A percentile compares a stretch with the other conserved stretches of the same genome.
These are phyloP conservation scores for Cardamine resedifolia DNA, from an alignment of 345 rosid species.

Conservation along the genomic window DNA sequence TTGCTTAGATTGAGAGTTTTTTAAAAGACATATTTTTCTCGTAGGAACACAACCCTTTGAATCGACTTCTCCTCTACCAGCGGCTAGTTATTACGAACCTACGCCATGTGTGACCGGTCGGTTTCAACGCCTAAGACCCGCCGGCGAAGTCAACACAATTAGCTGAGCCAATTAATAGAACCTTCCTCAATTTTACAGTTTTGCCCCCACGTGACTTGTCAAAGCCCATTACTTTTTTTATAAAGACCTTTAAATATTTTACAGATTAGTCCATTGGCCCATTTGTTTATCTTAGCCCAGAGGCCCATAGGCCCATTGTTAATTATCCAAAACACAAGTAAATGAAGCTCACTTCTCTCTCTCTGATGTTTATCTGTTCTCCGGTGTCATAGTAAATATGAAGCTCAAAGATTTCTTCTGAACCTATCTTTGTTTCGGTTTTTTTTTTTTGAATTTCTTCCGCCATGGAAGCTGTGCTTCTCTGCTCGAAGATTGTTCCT, in stretches of 20 bases:
- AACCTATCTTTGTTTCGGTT: constrained; percentile 4
- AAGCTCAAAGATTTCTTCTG: constrained; percentile 17
- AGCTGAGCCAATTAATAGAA: neutral
- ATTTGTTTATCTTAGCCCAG: neutral
- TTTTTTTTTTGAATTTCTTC: neutral
- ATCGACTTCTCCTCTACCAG: neutral
- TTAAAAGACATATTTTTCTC: neutral
- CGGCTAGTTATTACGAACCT: neutral
- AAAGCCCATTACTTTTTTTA: constrained; percentile 12
- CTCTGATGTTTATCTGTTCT: constrained; percentile 8
- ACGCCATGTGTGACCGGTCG: constrained; percentile 28
- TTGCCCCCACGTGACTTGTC: constrained; percentile 6
- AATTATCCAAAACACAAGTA: neutral
- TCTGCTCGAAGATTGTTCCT: constrained; percentile 48
- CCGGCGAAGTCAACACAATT: constrained; percentile 13
- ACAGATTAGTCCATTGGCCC: neutral
- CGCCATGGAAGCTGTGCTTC: constrained; percentile 63
- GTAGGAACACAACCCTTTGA: neutral
- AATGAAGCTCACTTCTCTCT: neutral
- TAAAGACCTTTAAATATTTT: neutral
- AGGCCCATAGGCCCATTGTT: constrained; percentile 15
- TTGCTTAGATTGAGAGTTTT: neutral
- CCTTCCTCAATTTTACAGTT: constrained; percentile 13
- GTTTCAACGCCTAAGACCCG: constrained; percentile 12
- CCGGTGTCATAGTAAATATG: constrained; percentile 6